Conservation (phyloP, 306 rosid species). For the Corylus avellana region DNA sequence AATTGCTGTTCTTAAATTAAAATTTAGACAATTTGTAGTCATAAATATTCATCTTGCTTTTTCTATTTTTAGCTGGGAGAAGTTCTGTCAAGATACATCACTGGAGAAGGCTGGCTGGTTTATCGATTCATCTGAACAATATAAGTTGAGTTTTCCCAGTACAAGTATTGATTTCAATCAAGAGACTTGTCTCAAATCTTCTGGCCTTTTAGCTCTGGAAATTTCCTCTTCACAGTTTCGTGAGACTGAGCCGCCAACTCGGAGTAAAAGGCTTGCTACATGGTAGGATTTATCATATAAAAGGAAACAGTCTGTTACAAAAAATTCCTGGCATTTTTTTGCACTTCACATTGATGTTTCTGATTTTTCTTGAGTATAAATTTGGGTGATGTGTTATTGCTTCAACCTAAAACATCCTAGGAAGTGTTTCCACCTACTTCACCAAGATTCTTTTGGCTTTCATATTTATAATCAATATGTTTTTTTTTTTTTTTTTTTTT, state of each 20-base stretch:
- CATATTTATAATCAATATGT: slow-evolving; percentile 4
- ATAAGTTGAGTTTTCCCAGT: slow-evolving; percentile 26
- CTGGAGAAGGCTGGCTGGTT: slow-evolving; percentile 69
- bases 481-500: slow-evolving; percentile 3
- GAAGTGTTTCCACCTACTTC: slow-evolving; percentile 5
- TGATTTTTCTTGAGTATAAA: not conserved
- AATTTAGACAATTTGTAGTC: slow-evolving; percentile 8
- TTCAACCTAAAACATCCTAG: not conserved
- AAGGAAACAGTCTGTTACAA: not conserved
- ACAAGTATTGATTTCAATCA: slow-evolving; percentile 33
- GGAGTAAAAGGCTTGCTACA: slow-evolving; percentile 45
- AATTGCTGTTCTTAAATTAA: slow-evolving; percentile 10
- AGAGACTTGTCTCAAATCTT: slow-evolving; percentile 47
- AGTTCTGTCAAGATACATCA: slow-evolving; percentile 71
- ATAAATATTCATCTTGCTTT: slow-evolving; percentile 26
- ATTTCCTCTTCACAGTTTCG: slow-evolving; percentile 29
- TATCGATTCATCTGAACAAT: slow-evolving; percentile 38
- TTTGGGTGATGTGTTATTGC: not conserved
- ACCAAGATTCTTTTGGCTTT: slow-evolving; percentile 24
- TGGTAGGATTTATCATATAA: slow-evolving; percentile 38
- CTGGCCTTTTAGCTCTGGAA: slow-evolving; percentile 30
- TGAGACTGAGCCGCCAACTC: slow-evolving; percentile 49
- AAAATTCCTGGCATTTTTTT: not conserved
- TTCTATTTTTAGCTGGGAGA: slow-evolving; percentile 73
- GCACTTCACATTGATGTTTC: not conserved